A percentile compares a stretch with the other conserved stretches of the same genome.
These are phyloP conservation scores for Volvox reticuliferus DNA, from an alignment of 139 green algal species.

Conservation along the genomic window DNA sequence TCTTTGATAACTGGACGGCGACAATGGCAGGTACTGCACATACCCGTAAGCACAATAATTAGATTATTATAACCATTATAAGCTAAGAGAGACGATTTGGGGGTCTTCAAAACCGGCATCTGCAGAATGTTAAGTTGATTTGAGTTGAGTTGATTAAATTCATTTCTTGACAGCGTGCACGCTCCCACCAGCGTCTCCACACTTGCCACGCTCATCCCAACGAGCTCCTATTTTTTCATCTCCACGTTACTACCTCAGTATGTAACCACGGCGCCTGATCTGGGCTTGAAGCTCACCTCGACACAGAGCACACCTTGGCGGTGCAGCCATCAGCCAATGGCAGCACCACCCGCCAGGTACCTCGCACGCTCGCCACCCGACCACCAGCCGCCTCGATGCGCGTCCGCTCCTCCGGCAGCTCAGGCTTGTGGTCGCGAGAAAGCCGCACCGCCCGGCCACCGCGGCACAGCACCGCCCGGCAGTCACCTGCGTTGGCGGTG, in stretches of 20 bases:
- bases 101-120: too few relatives aligned
- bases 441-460: conserved; percentile 61
- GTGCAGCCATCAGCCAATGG: conserved; percentile 37
- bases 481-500: conserved; percentile 68
- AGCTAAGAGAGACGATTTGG: too few relatives aligned
- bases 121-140: too few relatives aligned
- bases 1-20: too few relatives aligned
- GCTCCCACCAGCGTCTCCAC: too few relatives aligned
- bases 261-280: neutral
- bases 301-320: conserved; percentile 58
- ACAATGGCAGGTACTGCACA: too few relatives aligned
- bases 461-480: conserved; percentile 72
- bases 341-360: conserved; percentile 51
- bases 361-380: conserved; percentile 55
- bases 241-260: neutral
- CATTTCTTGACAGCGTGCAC: too few relatives aligned
- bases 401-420: conserved; percentile 65
- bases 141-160: too few relatives aligned
- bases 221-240: too few relatives aligned
- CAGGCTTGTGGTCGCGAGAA: conserved; percentile 80
- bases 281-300: conserved; percentile 24
- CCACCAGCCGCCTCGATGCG: conserved; percentile 67
- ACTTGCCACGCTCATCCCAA: too few relatives aligned
- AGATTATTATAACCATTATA: too few relatives aligned
- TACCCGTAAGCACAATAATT: too few relatives aligned